A percentile compares a stretch with the other conserved stretches of the same genome.
These are phyloP conservation scores for Nemophila menziesii DNA, from an alignment of 257 asterid genomes.

Conservation along the genomic window DNA sequence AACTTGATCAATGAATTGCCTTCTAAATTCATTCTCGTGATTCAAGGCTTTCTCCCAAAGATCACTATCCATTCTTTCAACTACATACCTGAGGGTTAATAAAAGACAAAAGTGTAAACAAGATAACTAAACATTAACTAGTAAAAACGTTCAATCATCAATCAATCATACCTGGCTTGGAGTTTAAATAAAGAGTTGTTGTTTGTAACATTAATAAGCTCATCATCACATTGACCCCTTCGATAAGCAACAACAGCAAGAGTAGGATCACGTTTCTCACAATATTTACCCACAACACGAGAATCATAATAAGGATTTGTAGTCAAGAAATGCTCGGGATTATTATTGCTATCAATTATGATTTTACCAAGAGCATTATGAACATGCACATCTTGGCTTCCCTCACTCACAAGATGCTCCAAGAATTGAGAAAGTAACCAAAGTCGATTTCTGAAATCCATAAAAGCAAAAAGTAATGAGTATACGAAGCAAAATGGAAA, in stretches of 20 bases:
- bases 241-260: slow-evolving; percentile 99
- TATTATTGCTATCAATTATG: slow-evolving; percentile 94
- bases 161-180: slow-evolving; percentile 75
- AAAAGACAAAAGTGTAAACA: slow-evolving; percentile 3
- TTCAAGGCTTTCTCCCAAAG: slow-evolving; percentile 92
- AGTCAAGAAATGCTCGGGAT: slow-evolving; percentile 96
- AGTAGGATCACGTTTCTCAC: slow-evolving; percentile 99
- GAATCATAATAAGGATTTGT: slow-evolving; percentile 98
- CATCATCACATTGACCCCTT: slow-evolving; percentile 97
- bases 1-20: slow-evolving; percentile 98
- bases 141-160: slow-evolving; percentile 7
- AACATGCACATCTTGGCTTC: slow-evolving; percentile 99
- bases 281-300: slow-evolving; percentile 95
- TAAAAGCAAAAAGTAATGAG: slow-evolving; percentile 15
- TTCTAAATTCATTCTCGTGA: slow-evolving; percentile 92
- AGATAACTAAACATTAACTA: too few species aligned
- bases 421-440: slow-evolving; percentile 91
- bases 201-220: slow-evolving; percentile 83
- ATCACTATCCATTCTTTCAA: slow-evolving; percentile 97
- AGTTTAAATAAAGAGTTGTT: slow-evolving; percentile 92
- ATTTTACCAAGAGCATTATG: slow-evolving; percentile 99
- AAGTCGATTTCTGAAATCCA: slow-evolving; percentile 77
- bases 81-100: slow-evolving; percentile 69
- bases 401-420: slow-evolving; percentile 99
- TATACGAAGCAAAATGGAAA: slow-evolving; percentile 3